These are phyloP conservation scores for Gyrodon lividus DNA, from an alignment of 768 basidiomycete genomes.

Conservation along the genomic window DNA sequence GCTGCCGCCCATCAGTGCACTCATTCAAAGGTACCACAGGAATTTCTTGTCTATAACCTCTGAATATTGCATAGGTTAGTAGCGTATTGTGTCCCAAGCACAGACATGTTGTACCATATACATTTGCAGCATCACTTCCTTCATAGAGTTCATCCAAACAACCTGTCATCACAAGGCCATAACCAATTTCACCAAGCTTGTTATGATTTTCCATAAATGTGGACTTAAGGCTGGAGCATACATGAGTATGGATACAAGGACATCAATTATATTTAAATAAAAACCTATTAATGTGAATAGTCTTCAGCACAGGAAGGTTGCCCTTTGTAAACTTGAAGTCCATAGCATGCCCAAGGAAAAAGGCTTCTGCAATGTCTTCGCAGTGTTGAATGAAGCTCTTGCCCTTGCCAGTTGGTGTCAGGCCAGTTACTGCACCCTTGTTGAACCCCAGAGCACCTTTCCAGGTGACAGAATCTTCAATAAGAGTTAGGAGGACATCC, in stretches of 20 bases:
- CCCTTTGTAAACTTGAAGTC: too few species aligned
- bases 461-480: constrained; percentile 17
- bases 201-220: background rate
- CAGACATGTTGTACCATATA: background rate
- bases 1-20: too few species aligned
- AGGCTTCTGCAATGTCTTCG: constrained; percentile 6
- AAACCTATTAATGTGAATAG: background rate
- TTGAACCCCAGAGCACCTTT: constrained; percentile 22
- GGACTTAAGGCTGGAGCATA: background rate
- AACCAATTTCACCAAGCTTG: constrained; percentile 1
- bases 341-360: background rate
- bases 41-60: too few species aligned
- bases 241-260: background rate
- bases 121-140: background rate
- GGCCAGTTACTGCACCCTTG: constrained; percentile 3
- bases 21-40: too few species aligned
- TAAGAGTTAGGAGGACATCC: constrained; percentile 20
- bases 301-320: background rate
- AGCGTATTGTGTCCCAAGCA: too few species aligned
- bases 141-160: background rate
- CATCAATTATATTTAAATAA: too few species aligned
- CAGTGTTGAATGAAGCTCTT: constrained; percentile 2
- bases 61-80: too few species aligned
- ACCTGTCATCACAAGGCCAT: background rate
- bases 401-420: constrained; percentile 5